A percentile compares a stretch with the other conserved stretches of the same genome.
Evolutionary conservation across 2,329 filamentous ascomycete genomes (phyloP).

Genomic region (Bipolaris sorokiniana): DNA sequence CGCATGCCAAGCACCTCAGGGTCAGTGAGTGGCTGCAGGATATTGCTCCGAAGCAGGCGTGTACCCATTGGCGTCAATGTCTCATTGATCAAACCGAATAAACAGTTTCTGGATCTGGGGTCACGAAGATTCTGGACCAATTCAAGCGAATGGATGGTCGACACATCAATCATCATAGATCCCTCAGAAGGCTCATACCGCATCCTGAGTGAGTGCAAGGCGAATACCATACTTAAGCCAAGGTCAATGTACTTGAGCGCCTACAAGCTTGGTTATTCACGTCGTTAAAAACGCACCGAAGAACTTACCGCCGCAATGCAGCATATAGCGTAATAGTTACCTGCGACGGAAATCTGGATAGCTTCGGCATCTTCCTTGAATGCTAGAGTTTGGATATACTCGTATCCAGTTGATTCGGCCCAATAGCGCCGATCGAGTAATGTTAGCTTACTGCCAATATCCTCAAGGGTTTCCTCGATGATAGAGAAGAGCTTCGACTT

Average conservation of each 20-base stretch:
- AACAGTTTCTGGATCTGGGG: slow-evolving; percentile 76
- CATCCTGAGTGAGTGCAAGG: slow-evolving; percentile 80
- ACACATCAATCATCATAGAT: slow-evolving; percentile 93
- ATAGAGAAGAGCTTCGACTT: slow-evolving; percentile 77
- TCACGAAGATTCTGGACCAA: slow-evolving; percentile 86
- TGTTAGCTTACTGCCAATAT: slow-evolving; percentile 63
- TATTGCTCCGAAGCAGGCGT: slow-evolving; percentile 80
- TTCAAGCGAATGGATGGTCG: slow-evolving; percentile 85
- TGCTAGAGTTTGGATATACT: slow-evolving; percentile 79
- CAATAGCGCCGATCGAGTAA: slow-evolving; percentile 79
- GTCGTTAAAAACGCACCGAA: slow-evolving; percentile 50
- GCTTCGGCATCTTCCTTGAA: slow-evolving; percentile 80
- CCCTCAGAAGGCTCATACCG: slow-evolving; percentile 87
- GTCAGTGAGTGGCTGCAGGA: slow-evolving; percentile 86
- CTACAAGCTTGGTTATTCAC: slow-evolving; percentile 53
- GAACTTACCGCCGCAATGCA: slow-evolving; percentile 82
- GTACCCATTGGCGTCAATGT: slow-evolving; percentile 88
- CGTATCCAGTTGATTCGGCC: slow-evolving; percentile 78
- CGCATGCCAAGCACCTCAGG: slow-evolving; percentile 70
- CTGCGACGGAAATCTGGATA: slow-evolving; percentile 76
- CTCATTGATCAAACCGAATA: slow-evolving; percentile 85
- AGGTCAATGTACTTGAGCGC: slow-evolving; percentile 81
- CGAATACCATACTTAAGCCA: slow-evolving; percentile 70
- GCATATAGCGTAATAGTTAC: slow-evolving; percentile 86
- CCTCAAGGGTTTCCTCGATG: slow-evolving; percentile 72